Conservation (phyloP, 495 filamentous ascomycete species). For the Podospora didyma region DNA sequence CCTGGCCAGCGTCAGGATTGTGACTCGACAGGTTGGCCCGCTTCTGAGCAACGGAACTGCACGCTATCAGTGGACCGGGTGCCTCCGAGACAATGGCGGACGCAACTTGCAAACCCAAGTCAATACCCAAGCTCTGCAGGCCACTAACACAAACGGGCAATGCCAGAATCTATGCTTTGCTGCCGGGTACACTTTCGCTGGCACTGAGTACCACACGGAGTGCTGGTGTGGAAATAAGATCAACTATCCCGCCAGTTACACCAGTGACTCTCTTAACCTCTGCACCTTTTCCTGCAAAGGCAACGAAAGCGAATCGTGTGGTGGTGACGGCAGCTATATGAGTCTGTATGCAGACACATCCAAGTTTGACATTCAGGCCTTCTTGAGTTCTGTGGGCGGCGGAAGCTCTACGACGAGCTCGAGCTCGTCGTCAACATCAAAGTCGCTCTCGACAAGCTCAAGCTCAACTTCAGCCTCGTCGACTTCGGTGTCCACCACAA, state of each 20-base stretch:
- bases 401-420: not conserved
- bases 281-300: conserved; percentile 33
- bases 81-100: conserved; percentile 38
- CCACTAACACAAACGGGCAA: conserved; percentile 32
- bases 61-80: conserved; percentile 38
- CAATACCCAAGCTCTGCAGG: conserved; percentile 22
- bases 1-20: conserved; percentile 32
- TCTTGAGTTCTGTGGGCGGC: conserved; percentile 1
- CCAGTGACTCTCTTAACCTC: conserved; percentile 21
- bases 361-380: conserved; percentile 19
- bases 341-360: conserved; percentile 39
- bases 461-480: not conserved
- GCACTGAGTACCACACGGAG: conserved; percentile 46
- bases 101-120: conserved; percentile 34
- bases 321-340: conserved; percentile 37
- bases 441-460: too few relatives aligned
- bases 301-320: conserved; percentile 35
- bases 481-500: not conserved
- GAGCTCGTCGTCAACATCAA: too few relatives aligned
- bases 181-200: conserved; percentile 41
- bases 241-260: conserved; percentile 7
- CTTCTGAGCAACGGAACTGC: conserved; percentile 26
- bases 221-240: conserved; percentile 44
- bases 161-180: conserved; percentile 36
- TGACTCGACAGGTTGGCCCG: conserved; percentile 36